phyloP scores from a whole-genome alignment of 2,329 filamentous ascomycete species.

The Xylariales sp. region DNA sequence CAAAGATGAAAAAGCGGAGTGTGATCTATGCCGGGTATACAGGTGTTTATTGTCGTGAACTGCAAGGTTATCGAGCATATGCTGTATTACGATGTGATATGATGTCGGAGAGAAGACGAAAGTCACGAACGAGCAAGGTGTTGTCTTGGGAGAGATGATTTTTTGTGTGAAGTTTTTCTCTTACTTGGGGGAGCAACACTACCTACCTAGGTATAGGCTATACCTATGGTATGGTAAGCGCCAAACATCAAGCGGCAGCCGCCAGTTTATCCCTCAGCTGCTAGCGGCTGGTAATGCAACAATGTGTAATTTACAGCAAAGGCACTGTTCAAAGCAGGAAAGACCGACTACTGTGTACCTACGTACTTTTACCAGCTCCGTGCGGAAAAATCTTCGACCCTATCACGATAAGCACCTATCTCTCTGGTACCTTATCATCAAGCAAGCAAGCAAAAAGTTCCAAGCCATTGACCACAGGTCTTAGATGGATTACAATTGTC shows the following conservation, averaged over 20 bases:
- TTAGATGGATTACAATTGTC: slow-evolving; percentile 15
- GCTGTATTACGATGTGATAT: neutral
- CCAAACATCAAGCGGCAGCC: neutral
- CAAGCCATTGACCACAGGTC: slow-evolving; percentile 19
- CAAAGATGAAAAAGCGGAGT: neutral
- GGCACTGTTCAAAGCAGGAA: too few species aligned
- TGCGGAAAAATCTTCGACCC: slow-evolving; percentile 36
- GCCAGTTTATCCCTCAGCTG: neutral
- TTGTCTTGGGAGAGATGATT: neutral
- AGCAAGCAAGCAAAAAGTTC: slow-evolving; percentile 38
- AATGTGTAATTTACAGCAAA: neutral
- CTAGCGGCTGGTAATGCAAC: neutral
- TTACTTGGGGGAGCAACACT: neutral
- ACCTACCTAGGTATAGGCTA: too few species aligned
- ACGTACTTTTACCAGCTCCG: slow-evolving; percentile 14
- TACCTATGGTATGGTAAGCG: neutral
- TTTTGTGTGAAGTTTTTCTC: slow-evolving; percentile 6
- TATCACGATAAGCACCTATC: slow-evolving; percentile 34
- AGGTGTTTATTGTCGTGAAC: too few species aligned
- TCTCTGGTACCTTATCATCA: slow-evolving; percentile 25
- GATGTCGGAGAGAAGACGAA: slow-evolving; percentile 1
- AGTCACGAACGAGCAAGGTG: neutral
- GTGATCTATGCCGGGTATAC: too few species aligned
- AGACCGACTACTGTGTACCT: neutral
- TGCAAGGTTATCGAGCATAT: neutral